Conservation (phyloP, 1,284 basidiomycete species). For the Ganoderma multipileum region DNA sequence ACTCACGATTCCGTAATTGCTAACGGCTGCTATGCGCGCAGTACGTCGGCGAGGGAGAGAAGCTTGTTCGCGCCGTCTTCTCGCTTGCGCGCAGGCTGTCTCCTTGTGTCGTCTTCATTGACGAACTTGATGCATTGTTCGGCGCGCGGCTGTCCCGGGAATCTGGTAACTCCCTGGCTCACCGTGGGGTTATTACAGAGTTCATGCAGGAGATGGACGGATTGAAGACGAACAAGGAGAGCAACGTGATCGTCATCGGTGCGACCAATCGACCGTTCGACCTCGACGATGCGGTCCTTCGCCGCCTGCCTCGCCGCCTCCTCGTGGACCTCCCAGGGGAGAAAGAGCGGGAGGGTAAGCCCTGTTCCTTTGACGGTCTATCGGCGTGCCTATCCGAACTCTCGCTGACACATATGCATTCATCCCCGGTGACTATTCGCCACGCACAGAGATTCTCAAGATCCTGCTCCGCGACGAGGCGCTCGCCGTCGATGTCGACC, state of each 20-base stretch:
- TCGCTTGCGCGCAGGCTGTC: slow-evolving; percentile 86
- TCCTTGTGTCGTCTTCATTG: slow-evolving; percentile 95
- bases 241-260: slow-evolving; percentile 91
- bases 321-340: slow-evolving; percentile 87
- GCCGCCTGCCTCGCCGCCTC: slow-evolving; percentile 83
- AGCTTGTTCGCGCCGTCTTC: slow-evolving; percentile 92
- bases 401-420: slow-evolving; percentile 14
- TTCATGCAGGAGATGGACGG: slow-evolving; percentile 99
- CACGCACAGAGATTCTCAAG: slow-evolving; percentile 75
- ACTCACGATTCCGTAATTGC: not conserved
- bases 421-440: slow-evolving; percentile 2
- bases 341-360: slow-evolving; percentile 79
- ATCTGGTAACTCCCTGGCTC: slow-evolving; percentile 83
- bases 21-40: slow-evolving; percentile 38
- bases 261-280: slow-evolving; percentile 93
- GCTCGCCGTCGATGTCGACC: slow-evolving; percentile 73
- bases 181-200: slow-evolving; percentile 87
- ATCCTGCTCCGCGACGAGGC: slow-evolving; percentile 84
- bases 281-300: slow-evolving; percentile 84
- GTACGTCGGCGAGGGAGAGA: slow-evolving; percentile 96
- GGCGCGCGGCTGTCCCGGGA: slow-evolving; percentile 88
- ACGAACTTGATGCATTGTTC: slow-evolving; percentile 95
- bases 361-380: slow-evolving; percentile 12
- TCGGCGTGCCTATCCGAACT: slow-evolving; percentile 17
- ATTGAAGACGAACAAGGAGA: slow-evolving; percentile 79